Base-by-base conservation (phyloP, 306 rosid species). In the Cucumis cinereus region DNA sequence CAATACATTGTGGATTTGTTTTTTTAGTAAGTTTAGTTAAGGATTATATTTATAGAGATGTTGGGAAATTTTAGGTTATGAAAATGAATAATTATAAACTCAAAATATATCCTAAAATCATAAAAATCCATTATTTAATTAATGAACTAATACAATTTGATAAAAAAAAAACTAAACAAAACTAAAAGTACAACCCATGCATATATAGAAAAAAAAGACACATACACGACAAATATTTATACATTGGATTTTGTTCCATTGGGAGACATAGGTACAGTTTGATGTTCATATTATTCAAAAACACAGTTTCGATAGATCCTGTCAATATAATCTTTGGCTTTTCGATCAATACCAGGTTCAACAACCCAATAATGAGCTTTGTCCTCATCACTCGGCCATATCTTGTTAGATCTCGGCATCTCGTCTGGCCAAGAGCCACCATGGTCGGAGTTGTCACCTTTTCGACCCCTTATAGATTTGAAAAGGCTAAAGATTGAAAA, bases 401-500 rank as follows among this genome's bases (percentile, higher is more conserved):
- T 84, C 83, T 76, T 89, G 20, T 81, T 53, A 4, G 68, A 45
- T 64, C 78, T 89, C 11, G 54, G 6, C 24, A 82, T 77, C 13
- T 83, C 88, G 3, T 87, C 86, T 43, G 3, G 49, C 56, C 88
- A 79, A 13, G 3, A 20, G 16, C 22, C 74, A 49, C n/a, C 0
- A 2, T 49, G 54, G 54, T 66, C 71, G 5, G 68, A 45, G 9
- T 73, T 50, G 0, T 26, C 79, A 22, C 53, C 77, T n/a, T 82
- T 77, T 58, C 83, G 73, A 2, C 81, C 67, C 66, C 60, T 83
- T 33, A 70, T 78, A 0, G 89, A 47, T 78, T 82, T 89, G 85
- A 93, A 88, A 73, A 89, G 35, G 82, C 45, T 86, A 68, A 91
- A 89, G 41, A 89, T 23, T 26, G 96, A 89, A 77, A 88, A 77